Percentiles rank a stretch among this genome's conserved stretches.
Conservation (phyloP, 257 asterid species). For the Linderniella brevidens region DNA sequence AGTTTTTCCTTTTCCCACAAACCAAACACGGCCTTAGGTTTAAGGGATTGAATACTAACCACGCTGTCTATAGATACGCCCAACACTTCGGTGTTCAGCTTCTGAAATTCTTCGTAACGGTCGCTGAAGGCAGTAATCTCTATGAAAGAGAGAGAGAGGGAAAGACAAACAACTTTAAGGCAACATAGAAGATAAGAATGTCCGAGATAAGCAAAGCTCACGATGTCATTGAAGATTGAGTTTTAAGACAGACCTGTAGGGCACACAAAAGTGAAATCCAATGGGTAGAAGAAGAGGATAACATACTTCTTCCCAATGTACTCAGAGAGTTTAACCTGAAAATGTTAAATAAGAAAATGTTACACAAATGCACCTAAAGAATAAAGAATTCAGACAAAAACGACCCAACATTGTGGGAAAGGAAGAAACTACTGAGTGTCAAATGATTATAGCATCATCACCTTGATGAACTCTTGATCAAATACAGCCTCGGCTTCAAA, state of each 20-base stretch:
- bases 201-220: background rate
- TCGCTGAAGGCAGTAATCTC: conserved; percentile 85
- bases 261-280: conserved; percentile 48
- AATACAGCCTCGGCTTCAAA: conserved; percentile 98
- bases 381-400: background rate
- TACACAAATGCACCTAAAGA: background rate
- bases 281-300: conserved; percentile 28
- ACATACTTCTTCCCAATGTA: conserved; percentile 84
- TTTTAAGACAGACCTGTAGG: conserved; percentile 69
- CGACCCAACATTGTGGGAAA: background rate
- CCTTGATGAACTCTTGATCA: conserved; percentile 81
- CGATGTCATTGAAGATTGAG: background rate
- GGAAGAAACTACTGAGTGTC: background rate
- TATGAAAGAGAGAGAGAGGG: conserved; percentile 13
- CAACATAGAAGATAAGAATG: conserved; percentile 2
- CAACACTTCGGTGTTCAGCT: conserved; percentile 26
- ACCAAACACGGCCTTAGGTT: too few relatives aligned
- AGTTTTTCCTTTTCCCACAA: too few relatives aligned
- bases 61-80: conserved; percentile 54
- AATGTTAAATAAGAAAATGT: conserved; percentile 11
- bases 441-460: conserved; percentile 1
- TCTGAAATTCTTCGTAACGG: conserved; percentile 34
- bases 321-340: conserved; percentile 92
- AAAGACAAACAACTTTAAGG: conserved; percentile 2
- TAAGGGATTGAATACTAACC: conserved; percentile 12